Base-by-base conservation (phyloP, 306 rosid genomes). In the Medicago ruthenica region DNA sequence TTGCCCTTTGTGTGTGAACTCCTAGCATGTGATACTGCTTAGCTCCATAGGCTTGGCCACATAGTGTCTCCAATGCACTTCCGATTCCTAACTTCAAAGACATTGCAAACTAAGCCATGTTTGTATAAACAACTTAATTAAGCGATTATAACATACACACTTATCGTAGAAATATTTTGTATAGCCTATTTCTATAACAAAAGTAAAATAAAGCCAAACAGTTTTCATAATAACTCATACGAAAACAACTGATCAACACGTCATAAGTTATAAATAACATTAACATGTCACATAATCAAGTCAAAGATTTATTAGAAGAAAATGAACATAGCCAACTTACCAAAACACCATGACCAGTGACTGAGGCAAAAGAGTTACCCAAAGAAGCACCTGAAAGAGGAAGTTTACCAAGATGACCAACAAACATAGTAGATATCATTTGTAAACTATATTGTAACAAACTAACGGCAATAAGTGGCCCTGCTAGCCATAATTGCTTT, bases 41-140 rank as follows among this genome's bases (percentile, higher is more conserved):
- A 14, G 86, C 88, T 51, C 92, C 89, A 74, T 83, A 88, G 76
- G 92, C 89, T 79, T 88, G 88, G 1, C 92, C 92, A 39, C 89
- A 85, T 40, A 88, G 58, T 1, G 89, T 88, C 76, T 88, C 92
- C 63, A 85, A 76, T 51, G 92, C 92, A 79, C 92, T 88, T 16
- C 85, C 86, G 85, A 88, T 83, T 70, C 92, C 92, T 83, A 85
- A 59, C 92, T 83, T 50, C 11, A 27, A 50, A 76, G 11, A 39
- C 59, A 77, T 55, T 18, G 11, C 61, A 18, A 8, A 55, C 8
- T 40, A 51, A 15, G 24, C 27, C 27, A 24, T 24, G 31, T 27
- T 27, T 27, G 31, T 27, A 27, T 27, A 3, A 27, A 27, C 31
- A 27, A 27, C 31, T 27, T 27, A 27, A 27, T 27, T 27, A 27